Evolutionary conservation across 2,329 filamentous ascomycete species (phyloP), one percentile per base, ranked within the genome.

Genomic region (Pseudomassariella vexata): DNA sequence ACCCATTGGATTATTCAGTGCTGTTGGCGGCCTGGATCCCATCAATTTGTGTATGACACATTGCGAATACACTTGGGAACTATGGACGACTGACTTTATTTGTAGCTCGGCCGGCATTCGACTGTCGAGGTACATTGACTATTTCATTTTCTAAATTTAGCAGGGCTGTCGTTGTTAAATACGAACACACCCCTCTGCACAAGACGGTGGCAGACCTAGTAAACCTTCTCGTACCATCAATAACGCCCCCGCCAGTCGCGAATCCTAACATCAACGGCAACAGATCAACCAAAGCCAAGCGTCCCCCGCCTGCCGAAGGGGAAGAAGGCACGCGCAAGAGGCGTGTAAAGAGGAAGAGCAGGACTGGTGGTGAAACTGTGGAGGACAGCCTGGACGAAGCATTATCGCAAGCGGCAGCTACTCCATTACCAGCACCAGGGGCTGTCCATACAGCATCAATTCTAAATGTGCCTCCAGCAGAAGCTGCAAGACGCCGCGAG

Each of bases 131-230:
- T 12, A 57, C 59, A 1, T 49, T 77, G 12, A 60, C 53, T 3
- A 60, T 79, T 25, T 49, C 60, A 1, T 77, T 79, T 40, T 60
- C 63, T 6, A 66, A 63, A 34, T 59, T 57, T 16, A 62, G 55
- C 19, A 64, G 65, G 19, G 53, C 58, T 7, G 66, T 78, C 23
- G 59, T 63, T 9, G 56, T 77, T 33, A 69, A 68, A 36, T 76
- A 77, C 43, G 63, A 70, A 19, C 74, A 79, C 42, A 73, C 66
- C 0, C 68, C 66, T 4, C 45, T 77, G n/a, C 74, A 79, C 48
- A 68, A 61, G 45, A 73, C 71, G 0, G 71, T 79, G 5, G 62
- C 54, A 2, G 54, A 77, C 28, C 52, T 76, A 16, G 57, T 63
- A 8, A 61, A 66, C 5, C 53, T 62, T 22, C 66, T 70, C 32